phyloP scores from a whole-genome alignment of 768 basidiomycete species.

The Boletus edulis region DNA sequence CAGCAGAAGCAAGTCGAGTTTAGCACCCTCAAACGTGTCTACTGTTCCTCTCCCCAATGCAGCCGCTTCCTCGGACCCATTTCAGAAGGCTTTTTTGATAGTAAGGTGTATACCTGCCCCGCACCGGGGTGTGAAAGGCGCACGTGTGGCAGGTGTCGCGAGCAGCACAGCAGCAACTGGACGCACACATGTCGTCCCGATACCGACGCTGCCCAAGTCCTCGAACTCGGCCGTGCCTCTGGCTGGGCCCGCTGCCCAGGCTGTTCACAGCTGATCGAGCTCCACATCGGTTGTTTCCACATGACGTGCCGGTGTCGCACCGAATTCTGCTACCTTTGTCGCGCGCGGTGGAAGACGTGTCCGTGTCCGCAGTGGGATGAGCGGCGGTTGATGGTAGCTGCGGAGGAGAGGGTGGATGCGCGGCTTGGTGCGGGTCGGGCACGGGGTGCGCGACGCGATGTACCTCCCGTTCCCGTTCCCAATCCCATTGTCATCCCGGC shows the following conservation, averaged over 20 bases:
- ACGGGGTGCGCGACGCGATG: constrained; percentile 31
- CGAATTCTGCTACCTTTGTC: constrained; percentile 47
- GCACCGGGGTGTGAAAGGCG: constrained; percentile 16
- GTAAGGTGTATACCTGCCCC: constrained; percentile 19
- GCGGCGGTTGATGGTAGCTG: constrained; percentile 33
- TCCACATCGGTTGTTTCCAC: constrained; percentile 37
- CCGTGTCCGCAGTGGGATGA: constrained; percentile 69
- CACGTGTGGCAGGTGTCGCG: constrained; percentile 28
- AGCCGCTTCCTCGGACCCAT: constrained; percentile 37
- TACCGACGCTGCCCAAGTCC: constrained; percentile 21
- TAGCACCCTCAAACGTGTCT: constrained; percentile 34
- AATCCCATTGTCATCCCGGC: not conserved
- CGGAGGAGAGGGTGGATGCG: constrained; percentile 43
- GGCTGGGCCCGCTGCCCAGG: constrained; percentile 42
- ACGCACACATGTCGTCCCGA: constrained; percentile 27
- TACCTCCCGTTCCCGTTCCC: constrained; percentile 10
- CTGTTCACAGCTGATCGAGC: constrained; percentile 38
- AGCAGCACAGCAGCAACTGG: constrained; percentile 20
- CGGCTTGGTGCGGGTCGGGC: constrained; percentile 32
- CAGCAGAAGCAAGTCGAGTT: constrained; percentile 30
- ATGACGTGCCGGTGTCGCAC: constrained; percentile 40
- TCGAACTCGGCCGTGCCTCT: constrained; percentile 22
- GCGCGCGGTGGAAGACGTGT: constrained; percentile 63
- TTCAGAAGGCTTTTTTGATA: constrained; percentile 21
- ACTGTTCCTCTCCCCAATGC: constrained; percentile 34